A percentile compares a stretch with the other conserved stretches of the same genome.
phyloP scores from a whole-genome alignment of 2,329 filamentous ascomycete species.

The Botryotinia narcissicola region DNA sequence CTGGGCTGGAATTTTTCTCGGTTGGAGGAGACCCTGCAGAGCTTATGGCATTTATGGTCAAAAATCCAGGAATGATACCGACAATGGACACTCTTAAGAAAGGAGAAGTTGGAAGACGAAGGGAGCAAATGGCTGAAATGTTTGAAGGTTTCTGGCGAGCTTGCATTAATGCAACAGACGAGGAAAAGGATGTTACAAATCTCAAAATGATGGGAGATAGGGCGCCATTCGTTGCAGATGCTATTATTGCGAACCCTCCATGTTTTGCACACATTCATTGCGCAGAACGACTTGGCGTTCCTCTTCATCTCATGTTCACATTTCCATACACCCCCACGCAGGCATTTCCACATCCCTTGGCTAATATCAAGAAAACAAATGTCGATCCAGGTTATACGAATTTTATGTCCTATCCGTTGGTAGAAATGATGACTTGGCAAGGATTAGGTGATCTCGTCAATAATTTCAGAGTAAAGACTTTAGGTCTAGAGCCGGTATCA shows the following conservation, averaged over 20 bases:
- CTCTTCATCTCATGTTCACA: constrained; percentile 85
- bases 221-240: constrained; percentile 65
- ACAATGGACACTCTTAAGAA: constrained; percentile 68
- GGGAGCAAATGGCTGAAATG: constrained; percentile 75
- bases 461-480: constrained; percentile 64
- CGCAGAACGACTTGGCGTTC: constrained; percentile 74
- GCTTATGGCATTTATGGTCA: constrained; percentile 83
- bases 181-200: constrained; percentile 60
- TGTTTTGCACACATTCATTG: constrained; percentile 77
- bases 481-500: constrained; percentile 70
- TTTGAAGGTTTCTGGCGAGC: constrained; percentile 80
- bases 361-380: constrained; percentile 70
- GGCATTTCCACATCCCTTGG: constrained; percentile 69
- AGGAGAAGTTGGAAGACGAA: constrained; percentile 67
- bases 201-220: constrained; percentile 63
- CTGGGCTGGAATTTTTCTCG: constrained; percentile 74
- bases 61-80: constrained; percentile 76
- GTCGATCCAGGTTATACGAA: constrained; percentile 72
- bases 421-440: constrained; percentile 90
- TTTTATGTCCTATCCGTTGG: constrained; percentile 75
- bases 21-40: constrained; percentile 77
- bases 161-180: constrained; percentile 71
- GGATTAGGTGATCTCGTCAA: constrained; percentile 80
- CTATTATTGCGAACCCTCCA: constrained; percentile 83
- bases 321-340: constrained; percentile 76